A percentile compares a stretch with the other conserved stretches of the same genome.
Evolutionary conservation across 495 filamentous ascomycete genomes (phyloP).

Genomic region (Penicillium parvum): DNA sequence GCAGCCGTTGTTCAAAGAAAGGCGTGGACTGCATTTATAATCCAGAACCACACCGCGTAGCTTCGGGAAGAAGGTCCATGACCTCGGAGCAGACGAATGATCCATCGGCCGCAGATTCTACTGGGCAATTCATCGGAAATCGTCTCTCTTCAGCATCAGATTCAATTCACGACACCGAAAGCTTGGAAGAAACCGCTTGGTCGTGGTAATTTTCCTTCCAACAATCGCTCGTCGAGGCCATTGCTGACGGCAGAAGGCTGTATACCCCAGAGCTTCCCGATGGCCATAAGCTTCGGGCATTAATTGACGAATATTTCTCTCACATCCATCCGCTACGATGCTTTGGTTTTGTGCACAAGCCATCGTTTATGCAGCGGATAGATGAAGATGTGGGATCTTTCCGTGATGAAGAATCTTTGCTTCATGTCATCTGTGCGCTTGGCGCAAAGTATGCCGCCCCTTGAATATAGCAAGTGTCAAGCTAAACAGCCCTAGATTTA

Average conservation of each 20-base stretch:
- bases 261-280: constrained; percentile 11
- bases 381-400: constrained; percentile 12
- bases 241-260: constrained; percentile 12
- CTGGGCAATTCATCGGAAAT: background rate
- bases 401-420: constrained; percentile 16
- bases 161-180: too few species aligned
- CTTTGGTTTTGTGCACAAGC: constrained; percentile 27
- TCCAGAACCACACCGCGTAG: background rate
- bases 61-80: too few species aligned
- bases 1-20: constrained; percentile 16
- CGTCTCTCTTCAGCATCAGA: too few species aligned
- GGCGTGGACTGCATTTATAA: constrained; percentile 21
- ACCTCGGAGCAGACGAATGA: too few species aligned
- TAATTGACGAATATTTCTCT: constrained; percentile 25
- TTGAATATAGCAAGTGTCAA: too few species aligned
- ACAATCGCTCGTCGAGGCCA: too few species aligned
- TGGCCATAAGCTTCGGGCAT: constrained; percentile 6
- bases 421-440: constrained; percentile 22
- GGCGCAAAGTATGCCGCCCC: constrained; percentile 28
- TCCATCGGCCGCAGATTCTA: too few species aligned
- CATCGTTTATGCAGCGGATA: constrained; percentile 22
- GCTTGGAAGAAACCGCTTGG: too few species aligned
- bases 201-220: too few species aligned
- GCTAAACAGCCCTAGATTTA: constrained; percentile 11
- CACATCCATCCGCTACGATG: constrained; percentile 24